Percentiles rank a stretch among this genome's conserved stretches.
Evolutionary conservation across 2,329 filamentous ascomycete species (phyloP).

Genomic region (Alternaria infectoria): DNA sequence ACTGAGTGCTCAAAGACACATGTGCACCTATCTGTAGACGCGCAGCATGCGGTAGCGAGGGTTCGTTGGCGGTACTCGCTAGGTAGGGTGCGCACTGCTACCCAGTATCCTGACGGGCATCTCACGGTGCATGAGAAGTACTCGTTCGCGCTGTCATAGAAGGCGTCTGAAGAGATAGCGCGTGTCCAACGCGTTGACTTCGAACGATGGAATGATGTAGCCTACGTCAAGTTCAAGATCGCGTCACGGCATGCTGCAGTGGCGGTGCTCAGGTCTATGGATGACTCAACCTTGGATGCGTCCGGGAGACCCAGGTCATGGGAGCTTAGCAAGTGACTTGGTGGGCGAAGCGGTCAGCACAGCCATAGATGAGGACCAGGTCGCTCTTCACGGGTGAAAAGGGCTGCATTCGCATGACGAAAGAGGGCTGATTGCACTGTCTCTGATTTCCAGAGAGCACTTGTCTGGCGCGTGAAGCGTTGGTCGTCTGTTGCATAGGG

Average conservation of each 20-base stretch:
- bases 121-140: not conserved
- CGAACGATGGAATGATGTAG: not conserved
- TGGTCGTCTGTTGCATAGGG: conserved; percentile 5
- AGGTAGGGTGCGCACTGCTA: not conserved
- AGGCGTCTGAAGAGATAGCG: not conserved
- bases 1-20: not conserved
- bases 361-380: conserved; percentile 40
- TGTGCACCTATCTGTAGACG: not conserved
- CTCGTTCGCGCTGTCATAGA: not conserved
- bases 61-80: not conserved
- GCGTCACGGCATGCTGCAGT: not conserved
- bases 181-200: not conserved
- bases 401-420: conserved; percentile 28
- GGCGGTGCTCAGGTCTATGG: not conserved
- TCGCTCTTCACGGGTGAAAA: conserved; percentile 15
- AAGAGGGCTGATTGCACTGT: conserved; percentile 13
- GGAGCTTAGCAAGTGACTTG: conserved; percentile 39
- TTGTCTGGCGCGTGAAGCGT: conserved; percentile 15
- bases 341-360: conserved; percentile 33
- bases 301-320: conserved; percentile 29
- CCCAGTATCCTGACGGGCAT: no score
- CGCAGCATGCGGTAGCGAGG: not conserved
- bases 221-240: not conserved
- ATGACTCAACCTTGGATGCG: conserved; percentile 23
- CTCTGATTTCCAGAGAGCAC: conserved; percentile 13